These are phyloP conservation scores for Scheffersomyces insectosa DNA, from an alignment of 1,139 yeast genomes.

Conservation along the genomic window DNA sequence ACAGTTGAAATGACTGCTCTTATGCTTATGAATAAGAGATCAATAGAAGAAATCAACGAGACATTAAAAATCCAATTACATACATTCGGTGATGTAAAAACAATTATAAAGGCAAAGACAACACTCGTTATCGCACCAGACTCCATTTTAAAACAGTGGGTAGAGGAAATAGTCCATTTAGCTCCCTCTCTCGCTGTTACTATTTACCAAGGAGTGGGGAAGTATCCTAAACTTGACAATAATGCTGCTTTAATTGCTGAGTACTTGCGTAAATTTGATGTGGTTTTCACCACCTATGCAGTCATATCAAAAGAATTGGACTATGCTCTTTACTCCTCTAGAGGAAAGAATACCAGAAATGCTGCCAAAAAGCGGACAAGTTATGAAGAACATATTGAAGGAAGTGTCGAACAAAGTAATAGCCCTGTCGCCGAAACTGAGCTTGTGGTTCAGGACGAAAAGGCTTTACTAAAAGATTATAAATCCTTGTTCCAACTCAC, in stretches of 20 bases:
- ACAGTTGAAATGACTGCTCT: conserved; percentile 81
- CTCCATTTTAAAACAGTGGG: conserved; percentile 83
- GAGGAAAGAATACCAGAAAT: conserved; percentile 53
- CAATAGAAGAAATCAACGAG: conserved; percentile 43
- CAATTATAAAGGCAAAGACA: conserved; percentile 58
- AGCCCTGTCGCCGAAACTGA: neutral
- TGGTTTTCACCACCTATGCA: conserved; percentile 79
- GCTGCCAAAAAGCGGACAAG: conserved; percentile 18
- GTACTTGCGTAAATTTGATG: conserved; percentile 59
- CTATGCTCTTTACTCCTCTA: conserved; percentile 71
- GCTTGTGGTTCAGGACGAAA: conserved; percentile 1
- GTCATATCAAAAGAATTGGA: conserved; percentile 76
- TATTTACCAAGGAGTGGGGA: conserved; percentile 62
- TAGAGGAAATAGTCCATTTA: conserved; percentile 62
- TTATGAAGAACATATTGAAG: conserved; percentile 10
- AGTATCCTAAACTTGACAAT: conserved; percentile 43
- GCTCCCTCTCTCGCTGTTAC: conserved; percentile 59
- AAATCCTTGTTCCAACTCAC: conserved; percentile 32
- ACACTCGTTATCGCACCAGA: conserved; percentile 85
- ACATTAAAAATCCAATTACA: conserved; percentile 35
- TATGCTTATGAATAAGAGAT: conserved; percentile 58
- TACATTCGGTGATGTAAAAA: conserved; percentile 37
- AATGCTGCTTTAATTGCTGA: conserved; percentile 47
- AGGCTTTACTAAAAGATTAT: conserved; percentile 22
- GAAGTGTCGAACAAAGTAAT: neutral